Base-by-base conservation (phyloP, 805 yeast genomes). In the Isabelozyma pseudorhagii region DNA sequence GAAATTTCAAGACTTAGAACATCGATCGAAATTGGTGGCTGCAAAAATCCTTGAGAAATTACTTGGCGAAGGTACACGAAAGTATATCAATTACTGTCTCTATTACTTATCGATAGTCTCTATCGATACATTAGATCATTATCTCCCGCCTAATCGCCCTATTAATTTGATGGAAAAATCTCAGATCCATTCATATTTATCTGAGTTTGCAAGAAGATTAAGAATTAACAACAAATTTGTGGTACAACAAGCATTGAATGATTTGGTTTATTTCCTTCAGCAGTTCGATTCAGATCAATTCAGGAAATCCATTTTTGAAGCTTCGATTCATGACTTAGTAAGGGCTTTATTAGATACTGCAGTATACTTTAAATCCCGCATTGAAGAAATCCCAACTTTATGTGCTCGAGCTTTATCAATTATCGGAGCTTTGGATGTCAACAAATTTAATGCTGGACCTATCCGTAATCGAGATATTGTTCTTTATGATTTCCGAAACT, bases 371-470 rank as follows among this genome's bases (percentile, higher is more conserved):
- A 79, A 80, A 52, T 67, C 65, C n/a, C 67, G 64, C 3, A 75
- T 77, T 54, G 67, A 71, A 8, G 69, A 70, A 0, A 77, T 91
- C 7, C 75, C 89, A 2, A 69, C 72, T 4, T 74, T 80, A 41
- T 82, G 93, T 59, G 83, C 96, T 0, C 77, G 76, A 46, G 87
- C 90, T 31, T 69, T 94, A 8, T 85, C 96, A 1, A 66, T 83
- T 21, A 74, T 94, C 40, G 98, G 98, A 0, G 82, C 90, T 0
- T 60, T 88, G 9, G 97, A 90, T 60, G 70, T 84, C 5, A 79
- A 83, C 44, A 77, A 78, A 51, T 78, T 84, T 51, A 79, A 65
- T 18, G 64, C 78, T 53, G 70, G 67, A 27, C 60, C 72, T 14
- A 66, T 77, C 47, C 72, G 71, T 48, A 64, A 72, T 34, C 75